phyloP scores from a whole-genome alignment of 75 land plant genomes.

The Sequoia sempervirens region DNA sequence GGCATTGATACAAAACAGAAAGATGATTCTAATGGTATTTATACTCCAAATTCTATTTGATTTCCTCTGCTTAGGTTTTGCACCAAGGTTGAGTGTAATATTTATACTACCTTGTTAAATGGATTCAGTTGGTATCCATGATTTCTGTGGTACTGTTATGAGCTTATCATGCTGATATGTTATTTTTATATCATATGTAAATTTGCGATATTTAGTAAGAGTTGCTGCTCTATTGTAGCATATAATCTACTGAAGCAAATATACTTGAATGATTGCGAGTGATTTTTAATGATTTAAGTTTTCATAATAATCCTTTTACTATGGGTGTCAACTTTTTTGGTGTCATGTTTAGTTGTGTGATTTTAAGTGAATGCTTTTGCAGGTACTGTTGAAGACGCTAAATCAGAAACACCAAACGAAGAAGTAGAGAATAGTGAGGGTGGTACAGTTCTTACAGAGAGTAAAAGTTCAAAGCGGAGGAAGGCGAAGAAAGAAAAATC shows the following conservation, averaged over 20 bases:
- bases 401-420: conserved; percentile 29
- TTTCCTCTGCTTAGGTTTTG: not conserved
- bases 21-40: conserved; percentile 30
- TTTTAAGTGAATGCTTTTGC: conserved; percentile 12
- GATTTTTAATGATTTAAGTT: not conserved
- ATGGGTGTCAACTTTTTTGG: not conserved
- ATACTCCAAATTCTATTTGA: not conserved
- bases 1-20: conserved; percentile 53
- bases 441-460: conserved; percentile 37
- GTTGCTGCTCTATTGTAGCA: not conserved
- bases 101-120: not conserved
- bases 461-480: conserved; percentile 81
- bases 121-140: not conserved
- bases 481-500: conserved; percentile 88
- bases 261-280: not conserved
- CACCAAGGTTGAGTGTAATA: not conserved
- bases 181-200: not conserved
- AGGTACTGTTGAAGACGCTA: conserved; percentile 41
- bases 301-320: not conserved
- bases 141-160: not conserved
- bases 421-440: conserved; percentile 42
- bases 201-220: not conserved
- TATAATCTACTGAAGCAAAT: not conserved
- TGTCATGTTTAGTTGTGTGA: not conserved
- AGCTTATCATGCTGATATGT: not conserved